Base-by-base conservation (phyloP, 2,329 filamentous ascomycete species). In the Biscogniauxia sp. region DNA sequence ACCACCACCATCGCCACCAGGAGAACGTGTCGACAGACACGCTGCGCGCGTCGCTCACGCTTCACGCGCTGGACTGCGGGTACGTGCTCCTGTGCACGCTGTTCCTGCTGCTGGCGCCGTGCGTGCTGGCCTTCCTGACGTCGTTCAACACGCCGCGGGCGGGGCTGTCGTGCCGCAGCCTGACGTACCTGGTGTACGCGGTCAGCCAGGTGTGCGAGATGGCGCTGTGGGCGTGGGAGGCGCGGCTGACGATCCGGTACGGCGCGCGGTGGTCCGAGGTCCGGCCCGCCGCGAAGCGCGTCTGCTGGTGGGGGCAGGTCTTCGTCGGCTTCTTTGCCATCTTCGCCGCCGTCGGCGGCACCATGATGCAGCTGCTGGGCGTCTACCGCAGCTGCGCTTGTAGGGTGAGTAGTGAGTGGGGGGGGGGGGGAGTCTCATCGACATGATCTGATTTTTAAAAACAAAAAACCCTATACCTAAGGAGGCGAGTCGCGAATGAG, bases 141-240 rank as follows among this genome's bases (percentile, higher is more conserved):
- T 74, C 72, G 15, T 76, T 72, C 52, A 71, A 72, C 58, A 76
- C 73, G 32, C 74, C 73, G 0, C 62, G 67, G 13, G 61, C 65
- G 2, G 74, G 73, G 7, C 65, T 76, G 3, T 71, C 71, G 8
- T 76, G 74, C 50, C 69, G 74, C 6, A 74, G 66, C 51, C 55
- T 75, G 41, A 75, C 71, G 2, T 74, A 75, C 53, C 62, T 75
- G 2, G 51, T 75, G n/a, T 76, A 76, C 54, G 70, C 69, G 37
- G 57, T 71, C 20, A 72, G 67, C 37, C 74, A 77, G 61, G 64
- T 71, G 1, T 64, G 67, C 51, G 70, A 72, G 62, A 71, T 75
- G 63, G 56, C 62, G 2, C 61, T 74, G 6, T 74, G 73, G 73
- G 60, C 64, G 3, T 66, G 66, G 53, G 69, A 72, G 32, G 69